These are phyloP conservation scores for Albatrellus sp. DNA, from an alignment of 1,284 basidiomycete species.

Conservation along the genomic window DNA sequence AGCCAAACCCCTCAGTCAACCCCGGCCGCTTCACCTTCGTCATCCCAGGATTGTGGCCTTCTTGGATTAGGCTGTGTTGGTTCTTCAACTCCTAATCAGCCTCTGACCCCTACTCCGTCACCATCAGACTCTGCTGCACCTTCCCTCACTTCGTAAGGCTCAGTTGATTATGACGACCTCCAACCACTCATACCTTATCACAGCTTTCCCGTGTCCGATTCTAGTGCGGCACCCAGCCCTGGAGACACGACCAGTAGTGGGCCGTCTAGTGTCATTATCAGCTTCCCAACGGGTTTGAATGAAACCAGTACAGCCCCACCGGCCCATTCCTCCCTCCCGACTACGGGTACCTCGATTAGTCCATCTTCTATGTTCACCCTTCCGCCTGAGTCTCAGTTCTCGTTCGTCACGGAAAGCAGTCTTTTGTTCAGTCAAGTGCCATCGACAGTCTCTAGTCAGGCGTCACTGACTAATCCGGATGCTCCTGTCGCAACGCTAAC, in stretches of 20 bases:
- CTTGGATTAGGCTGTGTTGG: neutral
- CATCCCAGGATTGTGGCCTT: slow-evolving; percentile 1
- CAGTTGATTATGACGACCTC: too few relatives aligned
- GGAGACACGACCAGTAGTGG: neutral
- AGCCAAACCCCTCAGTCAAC: too few relatives aligned
- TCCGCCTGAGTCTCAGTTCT: slow-evolving; percentile 16
- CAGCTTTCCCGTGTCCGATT: neutral
- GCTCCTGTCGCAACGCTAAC: slow-evolving; percentile 30
- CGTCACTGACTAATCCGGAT: slow-evolving; percentile 35
- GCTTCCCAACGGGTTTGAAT: slow-evolving; percentile 8
- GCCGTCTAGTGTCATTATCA: slow-evolving; percentile 5
- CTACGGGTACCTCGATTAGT: slow-evolving; percentile 5
- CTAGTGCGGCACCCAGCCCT: neutral
- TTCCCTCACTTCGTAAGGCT: neutral
- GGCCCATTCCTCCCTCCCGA: slow-evolving; percentile 16
- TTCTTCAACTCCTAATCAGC: neutral
- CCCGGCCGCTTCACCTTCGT: too few relatives aligned
- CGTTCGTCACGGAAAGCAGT: slow-evolving; percentile 27
- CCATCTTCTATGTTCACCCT: slow-evolving; percentile 9
- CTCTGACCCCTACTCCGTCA: neutral
- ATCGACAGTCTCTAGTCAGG: slow-evolving; percentile 12
- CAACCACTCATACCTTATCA: neutral
- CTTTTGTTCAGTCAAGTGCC: slow-evolving; percentile 33
- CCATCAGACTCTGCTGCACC: neutral
- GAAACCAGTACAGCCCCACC: slow-evolving; percentile 1